Evolutionary conservation across 345 rosid species (phyloP), one percentile per base, ranked within the genome.

Genomic region (Populus tremula): DNA sequence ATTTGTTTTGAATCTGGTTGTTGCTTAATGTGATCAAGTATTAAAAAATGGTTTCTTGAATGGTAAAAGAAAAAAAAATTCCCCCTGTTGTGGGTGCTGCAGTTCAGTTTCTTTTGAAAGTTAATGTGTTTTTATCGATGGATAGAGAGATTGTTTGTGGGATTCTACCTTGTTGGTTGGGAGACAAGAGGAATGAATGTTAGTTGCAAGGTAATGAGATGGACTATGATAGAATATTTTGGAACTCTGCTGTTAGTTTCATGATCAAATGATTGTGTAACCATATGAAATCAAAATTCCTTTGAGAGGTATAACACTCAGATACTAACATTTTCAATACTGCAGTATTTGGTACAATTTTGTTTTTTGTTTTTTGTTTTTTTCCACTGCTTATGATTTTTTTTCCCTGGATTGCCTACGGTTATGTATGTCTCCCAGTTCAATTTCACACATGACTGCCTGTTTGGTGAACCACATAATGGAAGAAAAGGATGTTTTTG

Each of bases 391-490:
- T 41, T 41, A 10, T 41, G 45, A 9, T 64, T 29, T 21, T 50
- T 6, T 21, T 2, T 27, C 20, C 23, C n/a, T n/a, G 13, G 1
- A 59, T 18, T 23, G 8, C 27, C n/a, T 14, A 27, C 4, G 39
- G 68, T 3, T 65, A 20, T 65, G 39, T 17, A 62, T 62, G 67
- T 62, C 67, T 53, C 23, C 23, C 18, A 36, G 43, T 65, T 31
- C 68, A 73, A 62, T 73, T 73, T 62, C 17, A 61, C 16, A 8
- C 35, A 9, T 33, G 45, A 21, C 25, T 18, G 64, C 62, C 14
- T 65, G 9, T 74, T 73, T 82, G 74, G 74, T 71, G 45, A 39
- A 21, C 67, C 56, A 72, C 65, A 35, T 33, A 76, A 71, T 45
- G 71, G 35, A 59, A 21, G 72, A 38, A 35, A 56, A 17, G 27